Base-by-base conservation (phyloP, 805 yeast species). In the Candida ficus region DNA sequence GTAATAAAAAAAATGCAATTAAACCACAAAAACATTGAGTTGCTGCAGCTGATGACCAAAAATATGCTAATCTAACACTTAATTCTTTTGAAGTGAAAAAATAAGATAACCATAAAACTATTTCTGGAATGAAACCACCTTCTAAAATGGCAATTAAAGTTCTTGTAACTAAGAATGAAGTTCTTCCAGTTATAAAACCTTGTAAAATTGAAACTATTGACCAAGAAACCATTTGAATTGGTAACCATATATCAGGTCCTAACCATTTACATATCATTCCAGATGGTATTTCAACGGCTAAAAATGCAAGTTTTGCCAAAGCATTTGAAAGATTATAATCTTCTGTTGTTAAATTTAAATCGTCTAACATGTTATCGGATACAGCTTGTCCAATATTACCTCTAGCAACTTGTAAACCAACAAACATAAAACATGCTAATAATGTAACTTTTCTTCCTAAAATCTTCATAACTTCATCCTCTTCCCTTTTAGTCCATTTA, bases 61-160 rank as follows among this genome's bases (percentile, higher is more conserved):
- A 80, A 55, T 69, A 71, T 0, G 84, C 73, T 22, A 82, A 62
- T 38, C 86, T 66, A 20, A 77, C 57, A 1, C 84, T 66, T 17
- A 82, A 63, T 57, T 83, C 89, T 29, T 66, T 60, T 14, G 75
- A 56, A 10, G 78, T 81, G 62, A 73, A 83, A 58, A 82, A 83
- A 56, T 80, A 81, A 6, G 83, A 73, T 54, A 83, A 62, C 81
- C 84, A 83, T 35, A 81, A 62, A 32, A 76, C 68, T 21, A 75
- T 58, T 49, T 80, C 87, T n/a, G 82, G 80, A 39, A 82, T 78
- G 44, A 80, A 80, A 0, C 87, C 87, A 40, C 87, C 86, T 56
- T 80, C 79, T 12, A 76, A 54, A 2, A 69, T 45, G 1, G 81
- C 86, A 33, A 78, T 57, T 2, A 75, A 60, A 2, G 72, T 70